A percentile compares a stretch with the other conserved stretches of the same genome.
These are phyloP conservation scores for Amaranthus tricolor DNA, from an alignment of 179 eudicot species.

Conservation along the genomic window DNA sequence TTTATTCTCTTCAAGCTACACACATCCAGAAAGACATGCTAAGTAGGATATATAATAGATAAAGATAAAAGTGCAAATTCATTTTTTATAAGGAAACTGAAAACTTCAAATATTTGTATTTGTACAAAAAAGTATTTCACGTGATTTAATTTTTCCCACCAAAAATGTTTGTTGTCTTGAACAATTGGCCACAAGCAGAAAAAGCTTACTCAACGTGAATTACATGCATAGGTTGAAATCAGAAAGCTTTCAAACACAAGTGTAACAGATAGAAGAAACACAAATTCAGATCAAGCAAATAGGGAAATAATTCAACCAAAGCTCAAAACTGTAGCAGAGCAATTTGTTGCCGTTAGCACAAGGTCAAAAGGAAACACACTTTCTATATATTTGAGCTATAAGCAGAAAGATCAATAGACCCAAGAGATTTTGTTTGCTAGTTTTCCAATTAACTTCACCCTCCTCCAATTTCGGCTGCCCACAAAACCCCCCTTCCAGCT, in stretches of 20 bases:
- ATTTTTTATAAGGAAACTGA: not conserved
- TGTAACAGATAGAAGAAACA: too few relatives aligned
- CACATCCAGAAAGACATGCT: constrained; percentile 12
- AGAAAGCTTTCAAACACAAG: too few relatives aligned
- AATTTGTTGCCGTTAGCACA: too few relatives aligned
- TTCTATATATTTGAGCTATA: too few relatives aligned
- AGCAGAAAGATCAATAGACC: not conserved
- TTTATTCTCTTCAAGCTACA: constrained; percentile 92
- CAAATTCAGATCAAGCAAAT: too few relatives aligned
- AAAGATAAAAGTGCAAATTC: constrained; percentile 4
- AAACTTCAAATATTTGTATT: not conserved
- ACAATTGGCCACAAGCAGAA: not conserved
- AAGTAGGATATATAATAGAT: not conserved
- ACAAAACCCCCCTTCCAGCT: too few relatives aligned
- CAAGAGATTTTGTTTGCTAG: too few relatives aligned
- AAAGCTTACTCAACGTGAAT: not conserved
- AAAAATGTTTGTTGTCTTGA: not conserved
- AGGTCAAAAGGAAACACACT: too few relatives aligned
- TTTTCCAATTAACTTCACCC: not conserved
- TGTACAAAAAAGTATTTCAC: not conserved
- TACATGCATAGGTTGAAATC: not conserved
- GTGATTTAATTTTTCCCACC: not conserved
- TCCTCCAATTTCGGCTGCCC: not conserved
- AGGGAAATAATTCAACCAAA: too few relatives aligned
- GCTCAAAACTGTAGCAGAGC: too few relatives aligned